phyloP scores from a whole-genome alignment of 2,329 filamentous ascomycete species.

The Rutstroemia sp. region DNA sequence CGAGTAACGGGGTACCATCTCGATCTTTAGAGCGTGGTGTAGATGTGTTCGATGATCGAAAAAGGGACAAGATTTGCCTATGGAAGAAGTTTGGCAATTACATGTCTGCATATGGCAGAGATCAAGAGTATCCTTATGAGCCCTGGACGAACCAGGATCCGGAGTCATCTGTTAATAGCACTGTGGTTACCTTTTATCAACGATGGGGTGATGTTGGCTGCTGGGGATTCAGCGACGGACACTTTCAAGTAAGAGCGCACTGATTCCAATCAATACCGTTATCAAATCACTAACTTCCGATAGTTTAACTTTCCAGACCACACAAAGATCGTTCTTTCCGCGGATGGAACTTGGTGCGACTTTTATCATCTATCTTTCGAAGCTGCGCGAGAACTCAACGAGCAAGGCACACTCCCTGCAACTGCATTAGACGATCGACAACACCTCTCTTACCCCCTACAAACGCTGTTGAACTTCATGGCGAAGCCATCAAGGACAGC shows the following conservation, averaged over 20 bases:
- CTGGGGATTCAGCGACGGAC: conserved; percentile 75
- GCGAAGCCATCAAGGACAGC: conserved; percentile 40
- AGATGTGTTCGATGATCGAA: conserved; percentile 57
- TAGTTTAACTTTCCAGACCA: conserved; percentile 85
- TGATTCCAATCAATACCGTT: background rate
- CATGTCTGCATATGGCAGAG: conserved; percentile 66
- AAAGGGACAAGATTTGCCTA: conserved; percentile 56
- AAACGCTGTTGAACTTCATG: conserved; percentile 64
- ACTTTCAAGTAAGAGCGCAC: conserved; percentile 53
- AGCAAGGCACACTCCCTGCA: conserved; percentile 60
- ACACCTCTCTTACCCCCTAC: conserved; percentile 63
- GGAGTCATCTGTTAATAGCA: conserved; percentile 25
- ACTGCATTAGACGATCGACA: conserved; percentile 65
- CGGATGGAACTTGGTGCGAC: conserved; percentile 67
- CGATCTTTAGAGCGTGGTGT: conserved; percentile 52
- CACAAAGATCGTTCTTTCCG: conserved; percentile 73
- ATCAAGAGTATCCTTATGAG: conserved; percentile 50
- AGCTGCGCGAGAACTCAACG: conserved; percentile 57
- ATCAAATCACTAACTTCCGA: conserved; percentile 13
- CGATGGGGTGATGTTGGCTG: conserved; percentile 73
- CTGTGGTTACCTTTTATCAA: conserved; percentile 74
- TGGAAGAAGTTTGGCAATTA: conserved; percentile 72
- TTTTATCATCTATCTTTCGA: conserved; percentile 71
- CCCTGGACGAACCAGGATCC: conserved; percentile 31
- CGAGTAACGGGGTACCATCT: conserved; percentile 51